Evolutionary conservation across 768 basidiomycete genomes (phyloP).

Genomic region (Mycena capillaripes): DNA sequence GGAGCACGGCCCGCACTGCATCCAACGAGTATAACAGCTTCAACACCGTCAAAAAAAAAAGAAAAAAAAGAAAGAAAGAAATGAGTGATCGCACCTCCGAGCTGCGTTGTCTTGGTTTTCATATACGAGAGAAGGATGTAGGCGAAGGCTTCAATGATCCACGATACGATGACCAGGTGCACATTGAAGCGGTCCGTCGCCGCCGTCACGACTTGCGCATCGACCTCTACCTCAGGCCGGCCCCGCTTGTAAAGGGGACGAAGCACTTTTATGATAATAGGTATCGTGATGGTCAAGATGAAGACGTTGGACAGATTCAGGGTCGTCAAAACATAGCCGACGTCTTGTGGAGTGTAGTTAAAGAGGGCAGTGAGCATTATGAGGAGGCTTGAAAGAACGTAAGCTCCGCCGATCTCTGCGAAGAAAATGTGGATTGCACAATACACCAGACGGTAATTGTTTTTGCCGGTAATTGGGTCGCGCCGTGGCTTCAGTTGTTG

Average conservation of each 20-base stretch:
- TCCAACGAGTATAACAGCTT: conserved; percentile 40
- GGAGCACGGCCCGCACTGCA: conserved; percentile 35
- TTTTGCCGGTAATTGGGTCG: conserved; percentile 31
- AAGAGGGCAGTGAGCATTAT: conserved; percentile 43
- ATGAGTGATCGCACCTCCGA: conserved; percentile 16
- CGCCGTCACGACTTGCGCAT: background rate
- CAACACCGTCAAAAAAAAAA: background rate
- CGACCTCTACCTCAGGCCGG: background rate
- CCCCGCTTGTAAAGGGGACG: conserved; percentile 40
- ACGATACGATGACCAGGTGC: conserved; percentile 39
- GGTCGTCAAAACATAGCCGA: conserved; percentile 38
- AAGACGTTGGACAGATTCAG: conserved; percentile 33
- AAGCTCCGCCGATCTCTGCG: conserved; percentile 28
- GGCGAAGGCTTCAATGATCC: conserved; percentile 4
- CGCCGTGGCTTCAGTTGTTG: conserved; percentile 38
- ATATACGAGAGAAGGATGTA: conserved; percentile 14
- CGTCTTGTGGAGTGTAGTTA: conserved; percentile 42
- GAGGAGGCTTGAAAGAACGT: conserved; percentile 33
- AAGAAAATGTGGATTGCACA: conserved; percentile 44
- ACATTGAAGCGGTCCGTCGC: conserved; percentile 44
- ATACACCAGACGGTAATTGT: conserved; percentile 45
- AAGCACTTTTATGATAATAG: conserved; percentile 39
- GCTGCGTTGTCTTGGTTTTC: conserved; percentile 27
- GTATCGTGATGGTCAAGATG: conserved; percentile 35
- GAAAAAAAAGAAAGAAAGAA: too few relatives aligned